Base-by-base conservation (phyloP, 2,329 filamentous ascomycete genomes). In the Fusarium brachygibbosum region DNA sequence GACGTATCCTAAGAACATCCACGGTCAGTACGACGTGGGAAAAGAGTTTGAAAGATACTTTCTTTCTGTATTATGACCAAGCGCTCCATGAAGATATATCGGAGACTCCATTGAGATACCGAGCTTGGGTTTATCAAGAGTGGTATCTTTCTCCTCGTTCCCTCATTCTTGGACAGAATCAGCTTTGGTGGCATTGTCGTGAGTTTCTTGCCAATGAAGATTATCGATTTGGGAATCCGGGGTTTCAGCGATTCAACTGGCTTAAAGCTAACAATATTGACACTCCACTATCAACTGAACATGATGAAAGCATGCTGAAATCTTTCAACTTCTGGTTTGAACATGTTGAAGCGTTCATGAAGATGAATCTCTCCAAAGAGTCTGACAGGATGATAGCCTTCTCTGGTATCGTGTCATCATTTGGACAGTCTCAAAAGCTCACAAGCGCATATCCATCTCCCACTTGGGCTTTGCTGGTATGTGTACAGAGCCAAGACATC, bases 121-220 rank as follows among this genome's bases (percentile, higher is more conserved):
- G 54, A 7, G 56, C 31, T 19, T 58, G 38, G 38, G 49, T 58
- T 1, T 58, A 38, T 31, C 49, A 58, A 5, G 49, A 58, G 34
- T 56, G 49, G 49, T 56, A 45, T 5, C 56, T 56, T 4, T 56
- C 25, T 14, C 17, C 34, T 14, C 31, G 49, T 0, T 56, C 56
- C 3, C 23, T 58, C 0, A 4, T 55, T 3, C 5, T 56, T 12
- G 19, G 23, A 1, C 29, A 40, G 0, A 51, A 44, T 0, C 56
- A 58, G 6, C 56, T 55, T 5, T 58, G 56, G 49, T 55, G 49
- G 49, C 56, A 55, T 21, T 58, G 38, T 9, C 40, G 6, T 6
- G 23, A 45, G 13, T 16, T 28, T 0, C 10, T 58, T 2, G 38
- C 49, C 5, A 44, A 51, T 3, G 56, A 58, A 5, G 2, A 41